Evolutionary conservation across 495 filamentous ascomycete species (phyloP).

Genomic region (Aspergillus haitiensis): DNA sequence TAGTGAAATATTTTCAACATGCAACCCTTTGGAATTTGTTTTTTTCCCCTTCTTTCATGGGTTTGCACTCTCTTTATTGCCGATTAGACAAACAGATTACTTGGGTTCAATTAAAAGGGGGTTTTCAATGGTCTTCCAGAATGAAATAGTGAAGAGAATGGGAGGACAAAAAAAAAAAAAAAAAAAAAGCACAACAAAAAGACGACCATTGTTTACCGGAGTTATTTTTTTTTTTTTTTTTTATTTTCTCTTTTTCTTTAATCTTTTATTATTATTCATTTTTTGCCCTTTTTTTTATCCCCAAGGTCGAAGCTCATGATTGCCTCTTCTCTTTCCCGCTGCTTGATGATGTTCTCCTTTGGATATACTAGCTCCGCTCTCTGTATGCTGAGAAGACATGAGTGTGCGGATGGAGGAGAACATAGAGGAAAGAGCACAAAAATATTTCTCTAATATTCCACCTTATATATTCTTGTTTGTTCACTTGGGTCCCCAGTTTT

Average conservation of each 20-base stretch:
- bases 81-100: slow-evolving; percentile 9
- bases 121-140: neutral
- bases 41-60: slow-evolving; percentile 6
- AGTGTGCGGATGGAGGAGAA: too few relatives aligned
- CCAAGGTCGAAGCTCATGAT: neutral
- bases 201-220: too few relatives aligned
- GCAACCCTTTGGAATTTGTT: neutral
- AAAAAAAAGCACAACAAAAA: too few relatives aligned
- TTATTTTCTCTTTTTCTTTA: neutral
- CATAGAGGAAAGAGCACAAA: too few relatives aligned
- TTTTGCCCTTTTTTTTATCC: neutral
- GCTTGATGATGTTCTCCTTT: neutral
- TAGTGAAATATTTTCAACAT: slow-evolving; percentile 6
- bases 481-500: too few relatives aligned
- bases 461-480: too few relatives aligned
- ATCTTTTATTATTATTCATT: neutral
- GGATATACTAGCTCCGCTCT: slow-evolving; percentile 13
- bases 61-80: slow-evolving; percentile 20
- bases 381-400: too few relatives aligned
- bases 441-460: too few relatives aligned
- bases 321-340: too few relatives aligned
- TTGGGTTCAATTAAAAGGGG: slow-evolving; percentile 3
- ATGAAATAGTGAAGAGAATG: neutral
- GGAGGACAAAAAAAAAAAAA: too few relatives aligned
- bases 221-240: too few relatives aligned